phyloP scores from a whole-genome alignment of 108 stramenopile genomes.

The Nitzschia sp. region DNA sequence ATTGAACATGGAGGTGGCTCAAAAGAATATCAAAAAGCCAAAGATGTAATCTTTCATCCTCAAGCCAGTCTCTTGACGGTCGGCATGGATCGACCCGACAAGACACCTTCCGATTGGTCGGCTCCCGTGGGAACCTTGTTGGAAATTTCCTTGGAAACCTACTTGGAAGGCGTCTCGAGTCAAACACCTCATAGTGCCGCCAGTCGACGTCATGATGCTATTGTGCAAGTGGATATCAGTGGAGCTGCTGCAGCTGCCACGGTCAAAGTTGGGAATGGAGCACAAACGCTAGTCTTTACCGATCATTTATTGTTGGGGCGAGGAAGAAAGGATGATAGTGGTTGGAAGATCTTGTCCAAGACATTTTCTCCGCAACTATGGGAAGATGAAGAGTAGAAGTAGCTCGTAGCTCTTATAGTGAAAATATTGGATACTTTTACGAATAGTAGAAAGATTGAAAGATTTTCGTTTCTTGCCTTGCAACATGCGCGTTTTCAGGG shows the following conservation, averaged over 20 bases:
- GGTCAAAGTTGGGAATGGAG: constrained; percentile 33
- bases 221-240: constrained; percentile 20
- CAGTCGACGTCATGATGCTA: constrained; percentile 15
- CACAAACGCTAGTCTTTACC: constrained; percentile 26
- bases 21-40: constrained; percentile 16
- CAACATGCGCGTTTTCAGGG: too few relatives aligned
- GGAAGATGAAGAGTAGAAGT: too few relatives aligned
- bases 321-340: background rate
- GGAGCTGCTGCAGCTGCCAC: constrained; percentile 23
- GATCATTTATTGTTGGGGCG: constrained; percentile 33
- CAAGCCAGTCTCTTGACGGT: constrained; percentile 27
- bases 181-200: constrained; percentile 18
- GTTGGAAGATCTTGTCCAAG: constrained; percentile 34
- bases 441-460: background rate
- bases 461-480: background rate
- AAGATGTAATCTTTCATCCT: constrained; percentile 10
- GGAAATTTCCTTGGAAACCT: constrained; percentile 25
- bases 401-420: too few relatives aligned
- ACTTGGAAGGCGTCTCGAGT: constrained; percentile 20
- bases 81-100: constrained; percentile 9
- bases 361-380: constrained; percentile 29
- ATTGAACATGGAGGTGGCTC: constrained; percentile 35
- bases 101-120: constrained; percentile 21
- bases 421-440: too few relatives aligned
- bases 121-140: constrained; percentile 32